These are phyloP conservation scores for Tetracentron sinense DNA, from an alignment of 164 flowering plant species.

Conservation along the genomic window DNA sequence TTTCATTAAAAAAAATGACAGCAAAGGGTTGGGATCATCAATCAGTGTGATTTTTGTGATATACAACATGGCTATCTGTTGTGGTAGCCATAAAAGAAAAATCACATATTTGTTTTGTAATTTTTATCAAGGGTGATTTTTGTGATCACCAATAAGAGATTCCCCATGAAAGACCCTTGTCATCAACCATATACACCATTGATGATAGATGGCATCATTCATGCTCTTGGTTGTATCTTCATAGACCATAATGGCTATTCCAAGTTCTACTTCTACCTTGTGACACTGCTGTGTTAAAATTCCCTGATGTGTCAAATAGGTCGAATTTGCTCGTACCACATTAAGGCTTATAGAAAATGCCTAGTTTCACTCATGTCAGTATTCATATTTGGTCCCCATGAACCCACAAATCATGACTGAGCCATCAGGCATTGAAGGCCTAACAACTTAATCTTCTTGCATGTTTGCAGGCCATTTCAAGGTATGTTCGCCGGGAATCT, in stretches of 20 bases:
- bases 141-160: background rate
- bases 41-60: background rate
- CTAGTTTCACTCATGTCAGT: background rate
- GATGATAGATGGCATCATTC: background rate
- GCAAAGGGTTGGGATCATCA: background rate
- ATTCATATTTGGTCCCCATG: background rate
- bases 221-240: background rate
- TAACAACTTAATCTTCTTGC: background rate
- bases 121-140: no score
- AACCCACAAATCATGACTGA: background rate
- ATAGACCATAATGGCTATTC: background rate
- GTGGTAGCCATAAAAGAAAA: no score
- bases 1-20: no score
- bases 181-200: background rate
- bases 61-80: background rate
- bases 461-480: constrained; percentile 75
- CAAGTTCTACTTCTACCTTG: background rate
- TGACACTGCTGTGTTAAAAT: background rate
- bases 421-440: background rate
- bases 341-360: background rate
- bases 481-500: constrained; percentile 75
- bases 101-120: no score
- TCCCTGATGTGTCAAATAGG: background rate
- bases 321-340: background rate
- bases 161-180: no score